Evolutionary conservation across 495 filamentous ascomycete genomes (phyloP), one percentile per base, ranked within the genome.

Genomic region (Saxophila tyrrhenica): DNA sequence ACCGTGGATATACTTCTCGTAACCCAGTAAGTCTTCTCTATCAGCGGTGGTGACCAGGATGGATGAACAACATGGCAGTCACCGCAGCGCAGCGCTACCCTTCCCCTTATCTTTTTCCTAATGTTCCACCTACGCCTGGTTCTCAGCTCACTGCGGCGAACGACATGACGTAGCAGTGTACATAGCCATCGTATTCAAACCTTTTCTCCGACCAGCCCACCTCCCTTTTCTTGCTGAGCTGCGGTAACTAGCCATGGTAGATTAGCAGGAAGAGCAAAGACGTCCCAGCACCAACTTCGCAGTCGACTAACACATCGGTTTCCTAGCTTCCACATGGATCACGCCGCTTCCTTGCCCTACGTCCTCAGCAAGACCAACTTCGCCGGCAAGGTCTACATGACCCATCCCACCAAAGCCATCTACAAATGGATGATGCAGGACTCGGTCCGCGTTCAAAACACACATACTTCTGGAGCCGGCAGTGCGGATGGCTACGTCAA

Each of bases 341-440:
- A 98, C 72, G 94, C 92, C 3, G 90, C 91, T 20, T 92, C 91
- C 17, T 76, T 98, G 23, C 92, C 92, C 32, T 98, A 96, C 69
- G 92, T 98, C 52, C 79, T 98, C 65, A 84, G 91, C 55, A 97
- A 98, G 70, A 96, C 92, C 45, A 95, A 94, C 65, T 98, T 98
- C 77, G 83, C 85, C 58, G 92, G 92, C 51, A 81, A 90, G 24
- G 89, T 96, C 54, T 96, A 96, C 72, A 98, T 96, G 91, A 98
- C 92, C 23, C 92, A 97, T 72, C 86, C 92, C 3, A 98, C 92
- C 22, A 96, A 96, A 70, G 92, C 92, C 56, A 98, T 98, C 69
- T 98, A 98, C 77, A 97, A 96, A 74, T 96, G 91, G 89, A 77
- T 98, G 32, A 95, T 97, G 50, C 89, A 95, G 67, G 92, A 98